Percentiles rank a stretch among this genome's conserved stretches.
phyloP scores from a whole-genome alignment of 2,329 filamentous ascomycete species.

The Ilyonectria sp. region DNA sequence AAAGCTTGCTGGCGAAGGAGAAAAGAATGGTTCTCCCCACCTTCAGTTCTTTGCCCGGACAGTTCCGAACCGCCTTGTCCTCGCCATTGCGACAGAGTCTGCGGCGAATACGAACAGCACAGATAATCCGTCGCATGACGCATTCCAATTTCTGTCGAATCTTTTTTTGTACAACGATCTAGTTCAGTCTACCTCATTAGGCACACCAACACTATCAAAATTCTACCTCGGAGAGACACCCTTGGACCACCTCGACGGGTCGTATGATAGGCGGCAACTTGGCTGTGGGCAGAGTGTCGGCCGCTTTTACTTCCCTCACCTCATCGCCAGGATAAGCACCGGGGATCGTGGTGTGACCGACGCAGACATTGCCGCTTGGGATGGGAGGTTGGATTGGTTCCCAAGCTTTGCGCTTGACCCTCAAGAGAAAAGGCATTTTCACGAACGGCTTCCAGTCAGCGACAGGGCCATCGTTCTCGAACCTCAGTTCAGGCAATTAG shows the following conservation, averaged over 20 bases:
- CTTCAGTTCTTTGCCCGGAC: slow-evolving; percentile 29
- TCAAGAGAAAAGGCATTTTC: neutral
- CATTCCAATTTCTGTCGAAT: slow-evolving; percentile 34
- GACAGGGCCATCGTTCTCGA: no score
- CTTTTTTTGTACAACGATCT: slow-evolving; percentile 41
- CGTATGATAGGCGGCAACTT: neutral
- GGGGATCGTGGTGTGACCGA: neutral
- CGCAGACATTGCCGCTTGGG: slow-evolving; percentile 33
- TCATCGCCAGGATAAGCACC: slow-evolving; percentile 33
- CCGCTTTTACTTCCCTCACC: slow-evolving; percentile 30
- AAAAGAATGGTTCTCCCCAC: slow-evolving; percentile 27
- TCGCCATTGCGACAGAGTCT: neutral
- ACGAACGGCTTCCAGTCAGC: no score
- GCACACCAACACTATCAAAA: slow-evolving; percentile 29
- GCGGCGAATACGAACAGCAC: neutral
- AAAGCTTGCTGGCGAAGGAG: slow-evolving; percentile 33
- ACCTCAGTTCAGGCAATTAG: no score
- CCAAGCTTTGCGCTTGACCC: slow-evolving; percentile 35
- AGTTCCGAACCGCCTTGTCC: slow-evolving; percentile 23
- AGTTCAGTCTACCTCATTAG: slow-evolving; percentile 33
- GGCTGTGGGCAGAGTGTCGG: neutral
- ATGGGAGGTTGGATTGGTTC: slow-evolving; percentile 37
- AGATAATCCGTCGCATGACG: slow-evolving; percentile 7
- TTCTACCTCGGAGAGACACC: slow-evolving; percentile 27
- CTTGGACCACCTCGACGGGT: neutral